phyloP scores from a whole-genome alignment of 352 stramenopile genomes.

The Pythium biforme region DNA sequence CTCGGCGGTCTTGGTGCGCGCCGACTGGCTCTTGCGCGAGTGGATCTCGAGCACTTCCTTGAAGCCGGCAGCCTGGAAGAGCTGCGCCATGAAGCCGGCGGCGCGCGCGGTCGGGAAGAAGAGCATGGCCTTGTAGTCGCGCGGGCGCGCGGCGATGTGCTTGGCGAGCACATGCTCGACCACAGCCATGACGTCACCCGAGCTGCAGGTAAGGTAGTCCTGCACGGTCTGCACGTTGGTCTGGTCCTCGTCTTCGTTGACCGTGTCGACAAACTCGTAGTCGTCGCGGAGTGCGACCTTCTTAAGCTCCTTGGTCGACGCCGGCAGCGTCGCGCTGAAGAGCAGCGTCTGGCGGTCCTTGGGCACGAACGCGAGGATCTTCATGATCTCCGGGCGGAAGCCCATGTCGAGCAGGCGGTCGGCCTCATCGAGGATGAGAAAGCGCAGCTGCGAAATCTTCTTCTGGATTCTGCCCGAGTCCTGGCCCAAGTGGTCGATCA shows the following conservation, averaged over 20 bases:
- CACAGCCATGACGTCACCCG: conserved; percentile 67
- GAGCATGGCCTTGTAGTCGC: conserved; percentile 94
- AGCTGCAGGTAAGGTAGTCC: conserved; percentile 66
- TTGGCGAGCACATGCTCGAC: conserved; percentile 72
- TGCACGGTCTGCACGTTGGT: conserved; percentile 90
- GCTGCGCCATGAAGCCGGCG: conserved; percentile 87
- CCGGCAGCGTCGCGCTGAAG: conserved; percentile 94
- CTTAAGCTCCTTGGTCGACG: conserved; percentile 85
- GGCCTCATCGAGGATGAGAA: conserved; percentile 94
- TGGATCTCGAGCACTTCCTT: conserved; percentile 93
- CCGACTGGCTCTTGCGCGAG: conserved; percentile 92
- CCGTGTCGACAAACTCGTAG: conserved; percentile 93
- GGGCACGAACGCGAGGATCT: conserved; percentile 71
- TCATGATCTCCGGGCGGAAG: conserved; percentile 91
- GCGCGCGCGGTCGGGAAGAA: conserved; percentile 93
- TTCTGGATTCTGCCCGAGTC: conserved; percentile 84
- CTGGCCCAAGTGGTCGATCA: conserved; percentile 95
- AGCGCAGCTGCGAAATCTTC: conserved; percentile 42
- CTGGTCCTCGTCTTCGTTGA: conserved; percentile 89
- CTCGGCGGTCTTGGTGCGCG: conserved; percentile 85
- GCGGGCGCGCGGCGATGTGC: conserved; percentile 51
- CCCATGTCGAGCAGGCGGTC: conserved; percentile 97
- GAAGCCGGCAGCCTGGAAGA: conserved; percentile 80
- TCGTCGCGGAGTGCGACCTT: conserved; percentile 79
- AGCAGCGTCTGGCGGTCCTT: conserved; percentile 92